Conservation (phyloP, 257 asterid species). For the Nicotiana paniculata region DNA sequence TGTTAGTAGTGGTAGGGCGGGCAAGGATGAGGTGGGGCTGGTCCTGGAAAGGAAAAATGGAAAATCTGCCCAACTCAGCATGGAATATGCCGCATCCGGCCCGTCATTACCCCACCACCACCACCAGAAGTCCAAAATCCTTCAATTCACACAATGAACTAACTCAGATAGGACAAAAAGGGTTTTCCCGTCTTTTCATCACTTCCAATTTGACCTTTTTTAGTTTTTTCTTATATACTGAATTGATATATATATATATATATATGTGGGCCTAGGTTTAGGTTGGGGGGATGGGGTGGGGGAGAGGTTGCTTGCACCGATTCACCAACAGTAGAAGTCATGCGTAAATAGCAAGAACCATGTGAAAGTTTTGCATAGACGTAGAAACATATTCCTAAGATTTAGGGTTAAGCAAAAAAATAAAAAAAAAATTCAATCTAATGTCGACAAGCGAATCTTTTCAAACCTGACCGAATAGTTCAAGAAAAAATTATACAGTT, state of each 20-base stretch:
- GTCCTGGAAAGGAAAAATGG: no score
- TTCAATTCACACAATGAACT: no score
- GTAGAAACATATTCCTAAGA: neutral
- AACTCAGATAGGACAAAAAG: neutral
- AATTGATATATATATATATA: no score
- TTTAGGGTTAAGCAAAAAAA: neutral
- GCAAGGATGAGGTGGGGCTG: no score
- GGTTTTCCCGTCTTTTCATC: neutral
- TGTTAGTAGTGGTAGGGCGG: no score
- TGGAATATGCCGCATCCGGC: no score
- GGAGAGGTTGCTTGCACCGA: neutral
- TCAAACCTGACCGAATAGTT: neutral
- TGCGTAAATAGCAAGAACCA: neutral
- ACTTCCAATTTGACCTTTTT: neutral
- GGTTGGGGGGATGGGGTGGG: neutral
- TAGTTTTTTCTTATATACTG: no score
- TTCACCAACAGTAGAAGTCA: neutral
- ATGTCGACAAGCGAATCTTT: neutral
- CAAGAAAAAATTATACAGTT: neutral
- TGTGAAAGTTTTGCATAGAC: neutral
- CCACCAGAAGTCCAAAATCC: no score
- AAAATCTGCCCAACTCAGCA: no score
- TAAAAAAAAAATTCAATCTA: neutral
- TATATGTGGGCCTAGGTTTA: no score
- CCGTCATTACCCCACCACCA: no score